phyloP scores from a whole-genome alignment of 2,329 filamentous ascomycete species.

The Colletotrichum nymphaeae region DNA sequence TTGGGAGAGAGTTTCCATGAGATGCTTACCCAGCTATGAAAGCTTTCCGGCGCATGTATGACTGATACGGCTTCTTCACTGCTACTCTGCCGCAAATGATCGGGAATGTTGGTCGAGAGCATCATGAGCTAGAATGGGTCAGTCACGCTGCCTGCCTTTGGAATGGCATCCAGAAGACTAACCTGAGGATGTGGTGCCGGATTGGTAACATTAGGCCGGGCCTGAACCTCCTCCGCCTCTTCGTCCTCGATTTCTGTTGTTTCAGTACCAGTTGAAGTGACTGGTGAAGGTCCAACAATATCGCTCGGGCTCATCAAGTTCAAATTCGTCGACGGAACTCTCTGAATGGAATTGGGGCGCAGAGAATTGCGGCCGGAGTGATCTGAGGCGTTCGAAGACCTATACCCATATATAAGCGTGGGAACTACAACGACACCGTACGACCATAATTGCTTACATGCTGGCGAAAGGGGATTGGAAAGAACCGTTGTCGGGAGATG shows the following conservation, averaged over 20 bases:
- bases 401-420: slow-evolving; percentile 46
- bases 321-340: slow-evolving; percentile 63
- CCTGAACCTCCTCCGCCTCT: slow-evolving; percentile 68
- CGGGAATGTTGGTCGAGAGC: slow-evolving; percentile 68
- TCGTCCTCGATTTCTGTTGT: slow-evolving; percentile 89
- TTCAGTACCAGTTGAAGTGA: slow-evolving; percentile 86
- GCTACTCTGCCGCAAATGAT: slow-evolving; percentile 66
- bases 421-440: background rate
- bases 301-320: slow-evolving; percentile 72
- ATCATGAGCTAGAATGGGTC: slow-evolving; percentile 56
- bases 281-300: slow-evolving; percentile 83
- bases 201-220: slow-evolving; percentile 48
- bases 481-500: slow-evolving; percentile 64
- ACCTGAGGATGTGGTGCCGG: slow-evolving; percentile 52
- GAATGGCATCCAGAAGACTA: slow-evolving; percentile 27
- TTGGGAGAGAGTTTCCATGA: background rate
- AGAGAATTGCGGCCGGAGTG: slow-evolving; percentile 57
- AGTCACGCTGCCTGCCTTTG: background rate
- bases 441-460: slow-evolving; percentile 56
- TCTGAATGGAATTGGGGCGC: slow-evolving; percentile 62
- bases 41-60: slow-evolving; percentile 89
- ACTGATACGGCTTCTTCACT: slow-evolving; percentile 88
- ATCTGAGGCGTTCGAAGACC: slow-evolving; percentile 54
- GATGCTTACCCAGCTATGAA: slow-evolving; percentile 78
- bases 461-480: slow-evolving; percentile 61